Evolutionary conservation across 257 asterid species (phyloP).

Genomic region (Nicotiana obtusifolia): DNA sequence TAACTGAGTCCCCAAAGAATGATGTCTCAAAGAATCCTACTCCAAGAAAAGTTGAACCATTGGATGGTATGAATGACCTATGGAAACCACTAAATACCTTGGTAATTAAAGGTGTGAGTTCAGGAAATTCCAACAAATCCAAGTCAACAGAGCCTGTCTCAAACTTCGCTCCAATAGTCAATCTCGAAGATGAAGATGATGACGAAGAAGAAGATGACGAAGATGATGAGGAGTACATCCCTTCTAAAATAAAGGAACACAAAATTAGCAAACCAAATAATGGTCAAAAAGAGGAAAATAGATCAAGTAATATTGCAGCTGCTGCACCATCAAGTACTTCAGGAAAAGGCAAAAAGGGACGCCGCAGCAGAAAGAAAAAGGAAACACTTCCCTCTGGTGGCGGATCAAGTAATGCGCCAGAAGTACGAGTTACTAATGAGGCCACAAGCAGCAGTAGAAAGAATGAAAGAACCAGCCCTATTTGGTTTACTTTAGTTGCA

Average conservation of each 20-base stretch:
- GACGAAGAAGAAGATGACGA: background rate
- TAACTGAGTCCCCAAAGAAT: background rate
- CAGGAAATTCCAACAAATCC: background rate
- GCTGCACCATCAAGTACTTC: background rate
- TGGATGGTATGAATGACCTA: background rate
- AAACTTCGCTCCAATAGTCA: background rate
- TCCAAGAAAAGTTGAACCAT: background rate
- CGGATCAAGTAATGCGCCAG: background rate
- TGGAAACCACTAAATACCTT: constrained; percentile 2
- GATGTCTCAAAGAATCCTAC: background rate
- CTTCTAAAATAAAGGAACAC: background rate
- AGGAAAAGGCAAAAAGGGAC: background rate
- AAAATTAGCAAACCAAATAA: background rate
- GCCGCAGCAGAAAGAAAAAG: background rate
- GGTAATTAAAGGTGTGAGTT: background rate
- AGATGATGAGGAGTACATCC: background rate
- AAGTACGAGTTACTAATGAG: background rate
- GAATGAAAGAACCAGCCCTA: background rate
- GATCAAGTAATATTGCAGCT: background rate
- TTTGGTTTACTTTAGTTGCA: constrained; percentile 27
- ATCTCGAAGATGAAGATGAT: background rate
- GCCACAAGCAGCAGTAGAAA: background rate
- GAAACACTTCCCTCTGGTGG: background rate
- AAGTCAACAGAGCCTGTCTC: background rate
- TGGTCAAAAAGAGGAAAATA: background rate